phyloP scores from a whole-genome alignment of 331 rosid species.

The Quercus lobata region DNA sequence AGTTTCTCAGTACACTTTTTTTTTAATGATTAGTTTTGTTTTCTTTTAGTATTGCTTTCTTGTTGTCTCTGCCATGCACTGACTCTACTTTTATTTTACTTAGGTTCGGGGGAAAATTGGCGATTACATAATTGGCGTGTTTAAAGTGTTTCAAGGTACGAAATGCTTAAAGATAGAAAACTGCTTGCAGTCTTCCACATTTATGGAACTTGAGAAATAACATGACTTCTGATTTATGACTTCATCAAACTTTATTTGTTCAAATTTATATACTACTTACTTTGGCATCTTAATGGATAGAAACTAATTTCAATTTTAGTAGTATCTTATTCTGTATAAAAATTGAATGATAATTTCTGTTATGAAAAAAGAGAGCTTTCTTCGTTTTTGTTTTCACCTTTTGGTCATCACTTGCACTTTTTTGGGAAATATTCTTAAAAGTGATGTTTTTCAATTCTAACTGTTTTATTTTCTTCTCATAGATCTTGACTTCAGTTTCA shows the following conservation, averaged over 20 bases:
- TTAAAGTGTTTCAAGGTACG: slow-evolving; percentile 82
- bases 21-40: neutral
- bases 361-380: neutral
- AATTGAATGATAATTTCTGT: neutral
- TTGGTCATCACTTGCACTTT: neutral
- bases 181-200: neutral
- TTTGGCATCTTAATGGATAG: neutral
- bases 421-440: neutral
- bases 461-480: slow-evolving; percentile 7
- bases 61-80: slow-evolving; percentile 16
- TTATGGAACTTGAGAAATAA: slow-evolving; percentile 3
- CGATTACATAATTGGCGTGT: slow-evolving; percentile 59
- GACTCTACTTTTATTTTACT: slow-evolving; percentile 10
- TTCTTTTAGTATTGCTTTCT: neutral
- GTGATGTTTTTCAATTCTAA: slow-evolving; percentile 12
- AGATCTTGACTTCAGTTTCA: slow-evolving; percentile 82
- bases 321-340: neutral
- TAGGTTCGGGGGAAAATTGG: slow-evolving; percentile 75
- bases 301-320: neutral
- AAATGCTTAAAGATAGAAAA: slow-evolving; percentile 16
- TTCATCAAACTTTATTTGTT: neutral
- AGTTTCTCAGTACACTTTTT: neutral
- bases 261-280: neutral
- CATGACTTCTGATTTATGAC: neutral
- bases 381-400: neutral